Conservation (phyloP, 2,329 filamentous ascomycete species). For the Diaporthe velutina region DNA sequence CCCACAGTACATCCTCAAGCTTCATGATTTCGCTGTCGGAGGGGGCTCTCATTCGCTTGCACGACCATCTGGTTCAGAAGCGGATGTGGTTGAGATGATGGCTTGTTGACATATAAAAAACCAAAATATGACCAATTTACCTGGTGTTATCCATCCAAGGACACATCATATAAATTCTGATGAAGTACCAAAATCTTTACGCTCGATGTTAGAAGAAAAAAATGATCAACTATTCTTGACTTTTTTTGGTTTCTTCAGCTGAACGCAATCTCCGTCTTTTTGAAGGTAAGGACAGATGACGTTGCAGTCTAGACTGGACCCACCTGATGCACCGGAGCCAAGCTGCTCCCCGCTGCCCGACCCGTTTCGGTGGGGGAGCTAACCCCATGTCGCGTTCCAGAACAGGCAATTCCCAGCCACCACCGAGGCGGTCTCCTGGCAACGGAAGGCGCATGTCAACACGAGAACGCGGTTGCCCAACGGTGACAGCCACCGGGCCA, state of each 20-base stretch:
- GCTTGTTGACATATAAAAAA: not conserved
- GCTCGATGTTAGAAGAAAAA: no score
- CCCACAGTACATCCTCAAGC: not conserved
- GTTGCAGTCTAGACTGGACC: conserved; percentile 6
- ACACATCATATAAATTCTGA: no score
- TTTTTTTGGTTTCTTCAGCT: not conserved
- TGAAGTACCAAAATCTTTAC: not conserved
- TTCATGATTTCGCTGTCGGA: not conserved
- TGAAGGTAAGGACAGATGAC: not conserved
- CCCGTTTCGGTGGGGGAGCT: conserved; percentile 23
- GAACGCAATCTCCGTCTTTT: not conserved
- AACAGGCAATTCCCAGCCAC: conserved; percentile 45
- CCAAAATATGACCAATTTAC: not conserved
- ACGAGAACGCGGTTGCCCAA: conserved; percentile 12
- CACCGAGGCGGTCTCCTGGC: conserved; percentile 31
- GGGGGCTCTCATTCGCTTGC: not conserved
- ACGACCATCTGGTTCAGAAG: not conserved
- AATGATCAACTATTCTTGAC: no score
- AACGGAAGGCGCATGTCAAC: conserved; percentile 36
- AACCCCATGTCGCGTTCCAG: not conserved
- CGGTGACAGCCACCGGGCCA: conserved; percentile 5
- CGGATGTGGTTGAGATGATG: no score
- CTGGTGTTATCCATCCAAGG: not conserved
- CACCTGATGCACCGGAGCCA: not conserved
- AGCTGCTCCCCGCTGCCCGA: not conserved